A percentile compares a stretch with the other conserved stretches of the same genome.
Evolutionary conservation across 202 grass and related monocot genomes (phyloP).

Genomic region (Panicum virgatum): DNA sequence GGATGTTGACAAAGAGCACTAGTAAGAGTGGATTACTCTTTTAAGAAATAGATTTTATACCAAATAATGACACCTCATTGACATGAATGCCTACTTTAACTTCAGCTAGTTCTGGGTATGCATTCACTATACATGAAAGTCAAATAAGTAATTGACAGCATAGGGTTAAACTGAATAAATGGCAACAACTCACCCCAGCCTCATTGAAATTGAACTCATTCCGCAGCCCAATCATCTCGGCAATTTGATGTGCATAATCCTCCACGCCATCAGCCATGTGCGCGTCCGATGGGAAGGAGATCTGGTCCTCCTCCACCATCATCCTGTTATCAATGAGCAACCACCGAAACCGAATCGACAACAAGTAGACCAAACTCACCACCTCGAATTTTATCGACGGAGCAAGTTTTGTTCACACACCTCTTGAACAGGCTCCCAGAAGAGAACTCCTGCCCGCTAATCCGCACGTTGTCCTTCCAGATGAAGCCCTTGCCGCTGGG

Average conservation of each 20-base stretch:
- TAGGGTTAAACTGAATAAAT: slow-evolving; percentile 10
- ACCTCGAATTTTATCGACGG: slow-evolving; percentile 6
- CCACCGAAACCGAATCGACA: slow-evolving; percentile 29
- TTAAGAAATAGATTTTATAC: slow-evolving; percentile 1
- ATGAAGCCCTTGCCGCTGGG: slow-evolving; percentile 94
- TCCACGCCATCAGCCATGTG: slow-evolving; percentile 93
- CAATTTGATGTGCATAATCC: slow-evolving; percentile 96
- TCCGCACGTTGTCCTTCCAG: slow-evolving; percentile 98
- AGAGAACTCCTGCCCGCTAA: slow-evolving; percentile 95
- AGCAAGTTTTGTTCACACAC: slow-evolving; percentile 37
- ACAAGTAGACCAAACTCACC: slow-evolving; percentile 10
- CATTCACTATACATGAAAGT: slow-evolving; percentile 16
- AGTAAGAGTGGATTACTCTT: background rate
- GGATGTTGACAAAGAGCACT: slow-evolving; percentile 2
- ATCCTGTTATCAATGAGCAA: slow-evolving; percentile 60
- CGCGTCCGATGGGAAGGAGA: slow-evolving; percentile 86
- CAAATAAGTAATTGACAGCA: slow-evolving; percentile 5
- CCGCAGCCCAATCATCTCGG: slow-evolving; percentile 95
- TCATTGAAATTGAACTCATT: slow-evolving; percentile 98
- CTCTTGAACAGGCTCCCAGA: slow-evolving; percentile 98
- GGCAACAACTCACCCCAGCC: slow-evolving; percentile 67
- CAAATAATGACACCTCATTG: background rate
- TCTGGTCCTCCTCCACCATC: slow-evolving; percentile 99
- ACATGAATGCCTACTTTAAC: background rate
- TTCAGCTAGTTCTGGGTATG: slow-evolving; percentile 4